These are phyloP conservation scores for Phragmites australis DNA, from an alignment of 176 grass and related monocot genomes.

Conservation along the genomic window DNA sequence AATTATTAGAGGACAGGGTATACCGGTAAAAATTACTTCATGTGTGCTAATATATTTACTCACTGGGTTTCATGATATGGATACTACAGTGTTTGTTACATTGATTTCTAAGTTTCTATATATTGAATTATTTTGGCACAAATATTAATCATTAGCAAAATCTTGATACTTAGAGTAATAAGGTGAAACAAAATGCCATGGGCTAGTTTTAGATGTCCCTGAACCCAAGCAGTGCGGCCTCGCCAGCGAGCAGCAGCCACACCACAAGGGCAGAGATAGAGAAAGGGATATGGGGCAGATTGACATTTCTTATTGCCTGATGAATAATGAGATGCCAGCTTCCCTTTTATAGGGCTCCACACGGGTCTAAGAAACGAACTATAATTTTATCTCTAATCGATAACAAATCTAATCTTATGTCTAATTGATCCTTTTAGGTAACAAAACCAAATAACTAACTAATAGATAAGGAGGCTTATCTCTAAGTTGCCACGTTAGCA, in stretches of 20 bases:
- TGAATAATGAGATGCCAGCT: background rate
- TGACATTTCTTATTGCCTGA: background rate
- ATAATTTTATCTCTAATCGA: background rate
- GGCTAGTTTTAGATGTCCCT: background rate
- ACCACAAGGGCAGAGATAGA: background rate
- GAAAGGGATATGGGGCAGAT: background rate
- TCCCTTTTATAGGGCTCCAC: background rate
- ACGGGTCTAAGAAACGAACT: background rate
- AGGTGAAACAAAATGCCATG: background rate
- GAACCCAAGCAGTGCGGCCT: background rate
- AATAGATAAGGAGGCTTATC: background rate
- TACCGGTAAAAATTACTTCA: conserved; percentile 64
- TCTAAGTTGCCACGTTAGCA: background rate
- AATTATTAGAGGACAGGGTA: conserved; percentile 94
- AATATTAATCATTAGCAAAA: conserved; percentile 3
- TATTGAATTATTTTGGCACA: conserved; percentile 5
- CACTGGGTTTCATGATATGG: conserved; percentile 22
- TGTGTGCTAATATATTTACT: conserved; percentile 22
- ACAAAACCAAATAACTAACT: background rate
- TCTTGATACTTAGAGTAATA: background rate
- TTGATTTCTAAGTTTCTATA: background rate
- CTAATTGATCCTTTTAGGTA: background rate
- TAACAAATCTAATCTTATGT: too few relatives aligned
- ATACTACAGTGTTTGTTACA: conserved; percentile 6
- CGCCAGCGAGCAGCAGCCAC: background rate